Conservation (phyloP, 805 yeast species). For the Metschnikowia gruessii region DNA sequence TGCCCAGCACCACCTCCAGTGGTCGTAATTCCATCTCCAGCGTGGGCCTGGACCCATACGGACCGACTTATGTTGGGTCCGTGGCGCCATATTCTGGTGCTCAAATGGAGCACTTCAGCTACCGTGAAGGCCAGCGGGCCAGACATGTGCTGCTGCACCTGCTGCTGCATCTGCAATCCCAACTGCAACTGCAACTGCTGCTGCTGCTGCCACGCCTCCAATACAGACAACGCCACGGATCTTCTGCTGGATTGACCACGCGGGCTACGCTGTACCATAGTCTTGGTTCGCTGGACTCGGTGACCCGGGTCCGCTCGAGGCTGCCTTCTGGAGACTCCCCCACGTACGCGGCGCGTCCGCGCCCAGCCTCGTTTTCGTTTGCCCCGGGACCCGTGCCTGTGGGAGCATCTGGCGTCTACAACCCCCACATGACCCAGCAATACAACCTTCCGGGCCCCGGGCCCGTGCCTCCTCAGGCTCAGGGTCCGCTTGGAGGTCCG, state of each 20-base stretch:
- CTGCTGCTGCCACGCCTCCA: constrained; percentile 12
- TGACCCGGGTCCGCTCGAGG: neutral
- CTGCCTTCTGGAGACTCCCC: constrained; percentile 12
- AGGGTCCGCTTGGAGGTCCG: neutral
- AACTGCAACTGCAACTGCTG: constrained; percentile 3
- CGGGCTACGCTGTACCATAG: constrained; percentile 12
- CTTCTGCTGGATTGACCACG: constrained; percentile 2
- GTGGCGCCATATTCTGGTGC: neutral
- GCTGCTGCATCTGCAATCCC: constrained; percentile 10
- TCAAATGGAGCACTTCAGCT: constrained; percentile 11
- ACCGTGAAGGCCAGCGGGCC: constrained; percentile 8
- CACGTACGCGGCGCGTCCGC: constrained; percentile 9
- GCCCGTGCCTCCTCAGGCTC: neutral
- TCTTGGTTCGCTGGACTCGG: constrained; percentile 1
- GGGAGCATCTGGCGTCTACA: neutral
- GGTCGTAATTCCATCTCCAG: constrained; percentile 7
- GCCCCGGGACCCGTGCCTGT: constrained; percentile 6
- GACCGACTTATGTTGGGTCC: neutral
- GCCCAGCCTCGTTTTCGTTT: constrained; percentile 14
- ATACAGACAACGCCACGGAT: constrained; percentile 7
- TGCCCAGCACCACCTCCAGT: constrained; percentile 4
- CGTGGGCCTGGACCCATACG: constrained; percentile 7
- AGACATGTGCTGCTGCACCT: constrained; percentile 6
- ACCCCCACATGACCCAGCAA: constrained; percentile 1
- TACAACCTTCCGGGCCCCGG: neutral